Base-by-base conservation (phyloP, 192 early-diverging fungal genomes). In the Blastocladiella britannica region DNA sequence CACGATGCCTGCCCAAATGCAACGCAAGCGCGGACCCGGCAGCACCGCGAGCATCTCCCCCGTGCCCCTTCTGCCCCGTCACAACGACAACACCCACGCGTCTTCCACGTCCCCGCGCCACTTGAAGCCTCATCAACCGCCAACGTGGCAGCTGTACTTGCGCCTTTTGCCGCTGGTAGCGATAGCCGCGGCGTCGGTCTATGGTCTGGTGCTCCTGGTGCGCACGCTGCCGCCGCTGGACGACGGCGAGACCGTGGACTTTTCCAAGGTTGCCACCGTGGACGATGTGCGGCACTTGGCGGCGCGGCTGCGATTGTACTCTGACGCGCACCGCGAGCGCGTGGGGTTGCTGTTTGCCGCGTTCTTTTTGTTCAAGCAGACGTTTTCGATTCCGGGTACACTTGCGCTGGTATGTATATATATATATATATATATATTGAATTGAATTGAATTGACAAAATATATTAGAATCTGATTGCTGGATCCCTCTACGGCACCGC, bases 341-440 rank as follows among this genome's bases (percentile, higher is more conserved):
- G 58, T 69, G 1, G 27, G 65, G 5, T 26, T 47, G 1, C 55
- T 69, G 7, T 69, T 63, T 37, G 56, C 43, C 12, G 22, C 54
- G 6, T 60, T 69, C 3, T 69, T 57, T 51, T n/a, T 67, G 20
- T 70, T 70, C 56, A 70, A 70, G 57, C 69, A 70, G 59, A 56
- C 69, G 15, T 70, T 57, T 20, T 37, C 59, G 20, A 56, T 70
- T 20, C 69, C 69, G 5, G 69, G 69, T 3, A 58, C 69, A 26
- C 60, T 65, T 2, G 27, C 67, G 23, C 59, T 70, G 60, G 64
- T 65, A 55, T n/a, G n/a, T n/a, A n/a, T n/a, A n/a, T n/a, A n/a
- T n/a, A n/a, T n/a, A n/a, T n/a, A n/a, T n/a, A n/a, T n/a, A n/a
- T n/a, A n/a, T n/a, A n/a, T n/a, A n/a, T n/a, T n/a, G n/a, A 56